Evolutionary conservation across 2,329 filamentous ascomycete species (phyloP), one percentile per base, ranked within the genome.

Genomic region (Orbilia ellipsospora): DNA sequence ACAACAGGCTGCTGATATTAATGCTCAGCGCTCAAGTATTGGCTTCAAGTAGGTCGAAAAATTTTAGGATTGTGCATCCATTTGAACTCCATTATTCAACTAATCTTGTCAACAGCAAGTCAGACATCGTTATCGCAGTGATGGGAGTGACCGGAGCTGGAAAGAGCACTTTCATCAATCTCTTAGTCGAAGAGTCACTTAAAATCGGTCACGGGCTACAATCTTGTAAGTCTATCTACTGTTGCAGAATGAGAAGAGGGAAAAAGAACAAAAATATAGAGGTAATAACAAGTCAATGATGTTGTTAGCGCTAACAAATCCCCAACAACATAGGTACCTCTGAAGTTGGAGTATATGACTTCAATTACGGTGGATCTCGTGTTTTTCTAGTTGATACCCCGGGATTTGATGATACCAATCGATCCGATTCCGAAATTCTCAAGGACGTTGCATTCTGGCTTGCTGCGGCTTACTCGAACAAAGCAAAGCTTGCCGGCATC

Each of bases 321-420:
- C 55, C 18, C n/a, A 15, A 50, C 8, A 20, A 15, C 18, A 40
- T 50, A 66, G 54, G 42, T 18, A 56, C 54, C 10, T 66, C 63
- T 4, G 26, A 61, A 13, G 36, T 40, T 8, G 45, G 45, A n/a
- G 44, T 62, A 1, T 62, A 62, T 15, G 6, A 51, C 18, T 62
- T 52, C 26, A 62, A 52, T 7, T 20, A 55, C 45, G 23, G 23
- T 6, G 56, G 40, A 15, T 45, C 56, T 16, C 78, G 65, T 16
- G 65, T 81, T 18, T 77, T 78, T 40, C 77, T 84, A 3, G 81
- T 85, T 65, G 84, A 85, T 74, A 85, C 84, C 0, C 84, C 84
- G 0, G 84, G 84, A 0, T 85, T 85, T 72, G 81, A 84, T 26
- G 84, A 85, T 67, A 85, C 83, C 0, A 78, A 80, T 52, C 73